A percentile compares a stretch with the other conserved stretches of the same genome.
Conservation (phyloP, 768 basidiomycete genomes). For the Hortiboletus campestris region DNA sequence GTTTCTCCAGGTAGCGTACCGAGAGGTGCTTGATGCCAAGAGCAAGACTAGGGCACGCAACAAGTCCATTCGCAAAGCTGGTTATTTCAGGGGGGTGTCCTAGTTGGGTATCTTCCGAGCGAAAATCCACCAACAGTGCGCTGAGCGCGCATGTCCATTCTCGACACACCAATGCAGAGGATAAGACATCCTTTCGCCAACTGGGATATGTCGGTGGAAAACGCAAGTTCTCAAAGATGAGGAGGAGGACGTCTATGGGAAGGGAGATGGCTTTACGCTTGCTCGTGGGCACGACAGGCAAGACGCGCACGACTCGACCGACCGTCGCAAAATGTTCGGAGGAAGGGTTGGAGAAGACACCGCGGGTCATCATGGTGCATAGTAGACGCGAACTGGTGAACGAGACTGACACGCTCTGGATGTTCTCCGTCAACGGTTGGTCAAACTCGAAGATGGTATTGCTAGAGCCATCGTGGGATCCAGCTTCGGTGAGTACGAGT, state of each 20-base stretch:
- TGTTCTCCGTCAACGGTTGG: not conserved
- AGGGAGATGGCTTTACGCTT: not conserved
- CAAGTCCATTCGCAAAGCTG: not conserved
- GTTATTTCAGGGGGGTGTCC: constrained; percentile 6
- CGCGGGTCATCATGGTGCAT: not conserved
- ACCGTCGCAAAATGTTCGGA: not conserved
- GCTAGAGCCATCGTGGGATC: not conserved
- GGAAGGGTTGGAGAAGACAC: not conserved
- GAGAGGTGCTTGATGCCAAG: constrained; percentile 12
- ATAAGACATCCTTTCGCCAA: constrained; percentile 8
- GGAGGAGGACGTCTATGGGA: constrained; percentile 7
- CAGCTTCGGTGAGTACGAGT: not conserved
- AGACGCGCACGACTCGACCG: constrained; percentile 5
- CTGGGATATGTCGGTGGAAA: not conserved
- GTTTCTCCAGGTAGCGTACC: constrained; percentile 1
- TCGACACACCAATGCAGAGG: constrained; percentile 8
- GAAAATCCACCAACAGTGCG: constrained; percentile 9
- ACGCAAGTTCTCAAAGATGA: constrained; percentile 4
- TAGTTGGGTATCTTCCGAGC: not conserved
- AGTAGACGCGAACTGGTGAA: constrained; percentile 1
- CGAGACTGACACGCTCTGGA: constrained; percentile 15
- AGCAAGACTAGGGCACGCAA: not conserved
- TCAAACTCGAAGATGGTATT: constrained; percentile 10
- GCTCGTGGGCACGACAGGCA: not conserved
- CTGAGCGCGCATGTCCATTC: constrained; percentile 13